Base-by-base conservation (phyloP, 805 yeast species). In the Trichomonascus vanleenenianus region DNA sequence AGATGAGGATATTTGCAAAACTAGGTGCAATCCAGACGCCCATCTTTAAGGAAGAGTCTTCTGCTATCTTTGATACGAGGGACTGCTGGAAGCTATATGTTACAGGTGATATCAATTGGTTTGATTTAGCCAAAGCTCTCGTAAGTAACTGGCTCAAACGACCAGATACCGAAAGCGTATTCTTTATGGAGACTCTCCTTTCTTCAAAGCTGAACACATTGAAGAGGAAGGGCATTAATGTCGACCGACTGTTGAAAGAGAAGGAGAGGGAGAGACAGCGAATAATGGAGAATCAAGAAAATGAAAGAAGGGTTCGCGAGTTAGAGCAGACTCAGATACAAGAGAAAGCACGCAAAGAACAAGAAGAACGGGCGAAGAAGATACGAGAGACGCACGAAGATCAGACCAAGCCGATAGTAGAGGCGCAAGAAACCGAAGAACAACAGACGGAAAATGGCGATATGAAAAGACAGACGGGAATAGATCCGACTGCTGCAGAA, bases 181-280 rank as follows among this genome's bases (percentile, higher is more conserved):
- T 68, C 18, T 62, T 67, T 4, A 45, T 67, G 9, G 71, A 67
- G 40, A 51, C 65, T 18, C 59, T 64, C 37, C 54, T 67, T n/a
- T 54, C 55, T 25, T 50, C 61, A 7, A 50, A 58, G 11, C 50
- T 67, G 38, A 45, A 47, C 10, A 42, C 56, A 14, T 55, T 67
- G 32, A 62, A 62, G 47, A 45, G 56, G 36, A 64, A 68, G 39
- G 72, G 72, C 9, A 66, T 63, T 50, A 64, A 67, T 50, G 68
- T 67, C 9, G 55, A 56, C 20, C 48, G 68, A 18, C 48, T 66
- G 20, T 51, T 62, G 30, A 49, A 51, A 38, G 48, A 54, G 40
- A 53, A 57, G 32, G 45, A 53, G 25, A 50, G 48, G 38, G 54
- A 50, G 39, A 49, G 45, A 9, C 54, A 54, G 32, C 52, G 44